These are phyloP conservation scores for Cucumis melo DNA, from an alignment of 306 rosid species.

Conservation along the genomic window DNA sequence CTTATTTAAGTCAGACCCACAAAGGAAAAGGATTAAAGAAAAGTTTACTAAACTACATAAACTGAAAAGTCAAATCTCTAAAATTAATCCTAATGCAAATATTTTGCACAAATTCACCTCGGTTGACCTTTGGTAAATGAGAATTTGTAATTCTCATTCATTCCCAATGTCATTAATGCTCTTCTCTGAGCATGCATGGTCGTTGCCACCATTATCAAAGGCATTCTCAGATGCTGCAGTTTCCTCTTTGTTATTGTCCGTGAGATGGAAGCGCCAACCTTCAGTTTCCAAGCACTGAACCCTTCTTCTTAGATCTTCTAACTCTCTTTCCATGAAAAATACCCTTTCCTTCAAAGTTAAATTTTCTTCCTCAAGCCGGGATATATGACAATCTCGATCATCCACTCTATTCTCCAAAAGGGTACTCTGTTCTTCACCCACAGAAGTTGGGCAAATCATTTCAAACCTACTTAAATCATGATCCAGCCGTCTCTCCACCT, in stretches of 20 bases:
- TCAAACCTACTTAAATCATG: conserved; percentile 68
- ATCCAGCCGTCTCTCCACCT: conserved; percentile 59
- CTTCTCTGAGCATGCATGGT: conserved; percentile 19
- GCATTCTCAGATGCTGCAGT: conserved; percentile 4
- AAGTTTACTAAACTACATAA: not conserved
- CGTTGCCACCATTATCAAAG: conserved; percentile 11
- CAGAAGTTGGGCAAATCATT: conserved; percentile 48
- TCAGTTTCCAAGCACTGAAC: conserved; percentile 32
- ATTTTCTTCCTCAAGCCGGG: conserved; percentile 60
- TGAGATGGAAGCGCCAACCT: not conserved
- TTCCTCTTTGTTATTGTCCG: conserved; percentile 7
- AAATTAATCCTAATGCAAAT: not conserved
- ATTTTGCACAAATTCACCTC: not conserved
- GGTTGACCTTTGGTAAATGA: not conserved
- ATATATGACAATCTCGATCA: conserved; percentile 58
- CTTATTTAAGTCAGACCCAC: not conserved
- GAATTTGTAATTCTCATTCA: conserved; percentile 1
- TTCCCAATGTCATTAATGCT: conserved; percentile 14
- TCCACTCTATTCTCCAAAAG: conserved; percentile 57
- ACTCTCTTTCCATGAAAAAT: conserved; percentile 49
- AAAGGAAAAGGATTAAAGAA: not conserved
- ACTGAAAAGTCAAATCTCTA: not conserved
- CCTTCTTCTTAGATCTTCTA: conserved; percentile 43
- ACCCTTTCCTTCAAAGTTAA: conserved; percentile 56
- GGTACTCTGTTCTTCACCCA: conserved; percentile 41